Percentiles rank a stretch among this genome's conserved stretches.
These are phyloP conservation scores for Pulveroboletus sp. DNA, from an alignment of 768 basidiomycete genomes.

Conservation along the genomic window DNA sequence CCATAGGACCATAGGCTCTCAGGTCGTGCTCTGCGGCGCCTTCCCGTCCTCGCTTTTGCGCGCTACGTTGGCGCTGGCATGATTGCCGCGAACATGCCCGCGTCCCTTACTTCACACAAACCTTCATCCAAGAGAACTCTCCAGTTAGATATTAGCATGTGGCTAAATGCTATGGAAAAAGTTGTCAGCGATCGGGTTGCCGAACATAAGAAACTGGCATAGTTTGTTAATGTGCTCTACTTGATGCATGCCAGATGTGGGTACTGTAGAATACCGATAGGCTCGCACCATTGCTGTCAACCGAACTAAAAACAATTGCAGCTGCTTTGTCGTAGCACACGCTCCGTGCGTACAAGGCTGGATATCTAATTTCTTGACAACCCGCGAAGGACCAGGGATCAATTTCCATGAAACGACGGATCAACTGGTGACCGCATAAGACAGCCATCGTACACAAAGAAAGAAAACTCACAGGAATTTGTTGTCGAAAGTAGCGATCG, in stretches of 20 bases:
- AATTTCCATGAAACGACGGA: constrained; percentile 20
- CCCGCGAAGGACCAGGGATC: background rate
- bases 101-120: constrained; percentile 1
- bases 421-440: constrained; percentile 17
- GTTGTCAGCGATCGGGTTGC: constrained; percentile 57
- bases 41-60: constrained; percentile 93
- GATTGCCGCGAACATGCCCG: constrained; percentile 12
- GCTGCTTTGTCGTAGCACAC: background rate
- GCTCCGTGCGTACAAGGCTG: background rate
- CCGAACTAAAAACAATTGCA: background rate
- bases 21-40: constrained; percentile 82
- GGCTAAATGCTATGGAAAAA: constrained; percentile 83
- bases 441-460: background rate
- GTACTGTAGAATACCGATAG: background rate
- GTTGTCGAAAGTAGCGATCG: constrained; percentile 10
- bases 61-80: constrained; percentile 61
- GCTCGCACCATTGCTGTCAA: background rate
- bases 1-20: constrained; percentile 74
- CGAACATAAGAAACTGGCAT: constrained; percentile 46
- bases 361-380: constrained; percentile 5
- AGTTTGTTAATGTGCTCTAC: constrained; percentile 3
- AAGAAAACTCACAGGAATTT: constrained; percentile 21
- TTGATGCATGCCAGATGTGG: background rate
- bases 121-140: constrained; percentile 4
- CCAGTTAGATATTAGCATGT: constrained; percentile 49